These are phyloP conservation scores for Lepidium didymum DNA, from an alignment of 345 rosid species.

Conservation along the genomic window DNA sequence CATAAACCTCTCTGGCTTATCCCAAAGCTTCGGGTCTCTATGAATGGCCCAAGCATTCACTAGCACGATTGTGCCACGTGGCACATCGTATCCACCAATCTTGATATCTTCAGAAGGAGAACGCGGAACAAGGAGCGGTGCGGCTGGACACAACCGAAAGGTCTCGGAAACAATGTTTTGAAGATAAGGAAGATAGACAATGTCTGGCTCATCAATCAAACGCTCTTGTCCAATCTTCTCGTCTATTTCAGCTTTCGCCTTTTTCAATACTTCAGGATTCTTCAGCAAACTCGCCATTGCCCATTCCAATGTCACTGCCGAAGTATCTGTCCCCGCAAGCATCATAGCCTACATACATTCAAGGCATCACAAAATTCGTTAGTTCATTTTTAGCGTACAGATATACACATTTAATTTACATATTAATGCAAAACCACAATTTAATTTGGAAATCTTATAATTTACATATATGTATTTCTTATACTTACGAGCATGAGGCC, in stretches of 20 bases:
- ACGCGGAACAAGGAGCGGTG: constrained; percentile 27
- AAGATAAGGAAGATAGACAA: constrained; percentile 31
- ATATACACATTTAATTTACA: not conserved
- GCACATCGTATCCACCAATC: constrained; percentile 37
- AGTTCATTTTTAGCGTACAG: not conserved
- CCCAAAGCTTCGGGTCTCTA: constrained; percentile 43
- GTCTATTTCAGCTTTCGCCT: constrained; percentile 35
- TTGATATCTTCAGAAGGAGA: constrained; percentile 15
- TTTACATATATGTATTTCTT: not conserved
- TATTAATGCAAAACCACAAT: not conserved
- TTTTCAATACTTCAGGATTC: constrained; percentile 26
- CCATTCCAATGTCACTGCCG: constrained; percentile 51
- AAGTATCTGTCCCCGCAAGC: constrained; percentile 46
- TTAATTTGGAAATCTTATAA: no score
- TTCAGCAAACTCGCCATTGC: constrained; percentile 40
- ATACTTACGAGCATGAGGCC: constrained; percentile 39
- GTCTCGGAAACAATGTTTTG: constrained; percentile 34
- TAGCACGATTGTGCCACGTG: constrained; percentile 38
- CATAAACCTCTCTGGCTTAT: constrained; percentile 34
- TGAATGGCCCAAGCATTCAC: constrained; percentile 58
- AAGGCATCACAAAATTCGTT: not conserved
- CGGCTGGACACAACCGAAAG: constrained; percentile 24
- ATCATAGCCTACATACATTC: constrained; percentile 28
- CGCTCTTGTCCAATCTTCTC: constrained; percentile 29
- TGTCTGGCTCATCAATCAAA: constrained; percentile 32